Percentiles rank a stretch among this genome's conserved stretches.
phyloP scores from a whole-genome alignment of 176 grass and related monocot species.

The Eleusine indica region DNA sequence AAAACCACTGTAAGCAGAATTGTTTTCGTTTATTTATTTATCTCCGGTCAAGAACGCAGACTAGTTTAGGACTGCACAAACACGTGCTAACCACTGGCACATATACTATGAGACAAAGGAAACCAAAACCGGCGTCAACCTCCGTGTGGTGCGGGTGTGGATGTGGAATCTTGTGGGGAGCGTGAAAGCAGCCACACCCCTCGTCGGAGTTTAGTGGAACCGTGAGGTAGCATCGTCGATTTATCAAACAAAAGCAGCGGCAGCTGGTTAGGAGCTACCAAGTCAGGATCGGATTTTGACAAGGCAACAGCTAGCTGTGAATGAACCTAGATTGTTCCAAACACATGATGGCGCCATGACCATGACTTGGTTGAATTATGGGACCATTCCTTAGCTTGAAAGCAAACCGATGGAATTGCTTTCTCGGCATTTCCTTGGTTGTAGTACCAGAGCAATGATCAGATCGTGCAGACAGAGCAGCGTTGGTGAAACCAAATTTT shows the following conservation, averaged over 20 bases:
- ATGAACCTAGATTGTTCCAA: slow-evolving; percentile 40
- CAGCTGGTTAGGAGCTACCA: neutral
- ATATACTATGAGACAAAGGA: neutral
- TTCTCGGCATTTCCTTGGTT: neutral
- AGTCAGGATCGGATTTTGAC: slow-evolving; percentile 18
- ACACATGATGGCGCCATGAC: slow-evolving; percentile 14
- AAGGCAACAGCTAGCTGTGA: neutral
- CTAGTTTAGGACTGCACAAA: neutral
- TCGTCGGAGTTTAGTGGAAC: slow-evolving; percentile 7
- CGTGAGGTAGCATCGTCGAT: neutral
- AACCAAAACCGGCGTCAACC: neutral
- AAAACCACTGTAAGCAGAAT: neutral
- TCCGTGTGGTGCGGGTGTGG: neutral
- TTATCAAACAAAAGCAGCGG: neutral
- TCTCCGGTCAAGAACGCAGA: neutral
- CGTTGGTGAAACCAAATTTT: neutral
- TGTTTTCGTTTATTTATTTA: neutral
- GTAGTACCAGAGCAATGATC: neutral
- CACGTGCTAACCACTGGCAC: slow-evolving; percentile 30
- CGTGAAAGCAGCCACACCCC: neutral
- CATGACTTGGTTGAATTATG: slow-evolving; percentile 14
- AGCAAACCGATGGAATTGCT: slow-evolving; percentile 43
- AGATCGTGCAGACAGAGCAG: neutral
- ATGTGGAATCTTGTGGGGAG: neutral
- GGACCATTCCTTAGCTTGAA: slow-evolving; percentile 43